Evolutionary conservation across 352 stramenopile genomes (phyloP).

Genomic region (Globisporangium perplexum): DNA sequence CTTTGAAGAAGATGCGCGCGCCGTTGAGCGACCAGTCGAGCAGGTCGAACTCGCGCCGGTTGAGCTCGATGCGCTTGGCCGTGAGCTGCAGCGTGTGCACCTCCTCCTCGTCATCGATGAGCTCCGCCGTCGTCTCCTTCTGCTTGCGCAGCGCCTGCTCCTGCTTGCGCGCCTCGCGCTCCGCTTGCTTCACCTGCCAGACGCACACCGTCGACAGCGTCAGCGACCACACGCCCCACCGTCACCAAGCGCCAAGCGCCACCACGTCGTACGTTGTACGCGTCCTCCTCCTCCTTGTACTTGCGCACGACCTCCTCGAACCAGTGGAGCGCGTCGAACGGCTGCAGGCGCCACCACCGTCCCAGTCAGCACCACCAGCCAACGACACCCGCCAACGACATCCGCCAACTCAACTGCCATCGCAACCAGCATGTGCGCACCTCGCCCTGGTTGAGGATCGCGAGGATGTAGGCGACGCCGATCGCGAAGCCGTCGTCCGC

Average conservation of each 20-base stretch:
- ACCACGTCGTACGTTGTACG: slow-evolving; percentile 46
- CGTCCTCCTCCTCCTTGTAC: slow-evolving; percentile 77
- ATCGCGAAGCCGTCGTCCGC: slow-evolving; percentile 95
- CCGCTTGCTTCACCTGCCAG: slow-evolving; percentile 65
- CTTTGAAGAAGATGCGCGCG: slow-evolving; percentile 91
- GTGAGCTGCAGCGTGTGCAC: slow-evolving; percentile 84
- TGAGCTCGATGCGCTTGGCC: slow-evolving; percentile 81
- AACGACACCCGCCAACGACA: no score
- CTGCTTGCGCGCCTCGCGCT: slow-evolving; percentile 70
- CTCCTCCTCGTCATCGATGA: slow-evolving; percentile 86
- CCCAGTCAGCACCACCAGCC: neutral
- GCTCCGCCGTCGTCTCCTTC: slow-evolving; percentile 77
- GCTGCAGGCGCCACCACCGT: slow-evolving; percentile 18
- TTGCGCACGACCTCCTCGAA: slow-evolving; percentile 87
- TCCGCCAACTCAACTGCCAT: no score
- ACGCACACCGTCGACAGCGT: neutral
- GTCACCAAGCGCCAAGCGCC: neutral
- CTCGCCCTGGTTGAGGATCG: slow-evolving; percentile 86
- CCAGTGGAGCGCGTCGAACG: slow-evolving; percentile 88
- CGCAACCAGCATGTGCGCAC: slow-evolving; percentile 29
- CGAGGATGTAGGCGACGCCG: slow-evolving; percentile 91
- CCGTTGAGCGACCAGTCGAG: slow-evolving; percentile 90
- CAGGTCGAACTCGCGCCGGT: slow-evolving; percentile 85
- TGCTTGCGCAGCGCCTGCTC: slow-evolving; percentile 74
- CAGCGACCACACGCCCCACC: neutral